These are phyloP conservation scores for Aspergillus sclerotioniger DNA, from an alignment of 495 filamentous ascomycete species.

Conservation along the genomic window DNA sequence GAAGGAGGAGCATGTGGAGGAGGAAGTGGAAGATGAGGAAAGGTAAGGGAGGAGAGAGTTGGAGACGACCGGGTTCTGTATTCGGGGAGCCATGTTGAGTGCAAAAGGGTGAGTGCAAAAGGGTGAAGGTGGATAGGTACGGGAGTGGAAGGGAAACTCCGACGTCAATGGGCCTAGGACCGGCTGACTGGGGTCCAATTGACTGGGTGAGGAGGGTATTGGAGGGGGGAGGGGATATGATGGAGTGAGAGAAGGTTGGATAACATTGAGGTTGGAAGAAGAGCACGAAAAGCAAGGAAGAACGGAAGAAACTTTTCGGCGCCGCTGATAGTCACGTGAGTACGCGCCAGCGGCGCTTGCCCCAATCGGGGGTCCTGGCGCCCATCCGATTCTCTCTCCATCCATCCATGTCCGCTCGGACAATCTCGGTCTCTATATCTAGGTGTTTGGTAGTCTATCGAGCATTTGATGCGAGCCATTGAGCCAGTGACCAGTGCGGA, in stretches of 20 bases:
- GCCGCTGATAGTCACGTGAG: constrained; percentile 18
- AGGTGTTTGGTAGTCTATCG: too few relatives aligned
- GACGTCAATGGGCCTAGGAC: constrained; percentile 23
- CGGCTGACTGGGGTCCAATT: constrained; percentile 5
- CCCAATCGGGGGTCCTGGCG: background rate
- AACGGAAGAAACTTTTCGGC: constrained; percentile 41
- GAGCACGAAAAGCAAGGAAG: background rate
- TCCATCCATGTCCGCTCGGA: too few relatives aligned
- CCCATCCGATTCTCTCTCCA: background rate
- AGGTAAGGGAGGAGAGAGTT: constrained; percentile 41
- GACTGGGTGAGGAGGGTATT: background rate
- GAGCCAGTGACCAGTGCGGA: too few relatives aligned
- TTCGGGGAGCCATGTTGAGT: constrained; percentile 43
- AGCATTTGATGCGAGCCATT: too few relatives aligned
- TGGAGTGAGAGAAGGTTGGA: constrained; percentile 11
- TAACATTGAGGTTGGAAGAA: background rate
- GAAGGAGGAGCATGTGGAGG: constrained; percentile 18
- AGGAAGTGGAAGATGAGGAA: constrained; percentile 25
- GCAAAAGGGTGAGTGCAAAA: too few relatives aligned
- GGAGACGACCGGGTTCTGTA: constrained; percentile 40
- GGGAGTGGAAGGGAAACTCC: background rate
- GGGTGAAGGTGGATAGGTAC: too few relatives aligned
- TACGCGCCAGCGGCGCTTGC: background rate
- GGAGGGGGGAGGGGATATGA: constrained; percentile 13
- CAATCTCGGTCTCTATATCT: too few relatives aligned